Evolutionary conservation across 208 protist genomes (phyloP).

Genomic region (Trypanosoma brucei): DNA sequence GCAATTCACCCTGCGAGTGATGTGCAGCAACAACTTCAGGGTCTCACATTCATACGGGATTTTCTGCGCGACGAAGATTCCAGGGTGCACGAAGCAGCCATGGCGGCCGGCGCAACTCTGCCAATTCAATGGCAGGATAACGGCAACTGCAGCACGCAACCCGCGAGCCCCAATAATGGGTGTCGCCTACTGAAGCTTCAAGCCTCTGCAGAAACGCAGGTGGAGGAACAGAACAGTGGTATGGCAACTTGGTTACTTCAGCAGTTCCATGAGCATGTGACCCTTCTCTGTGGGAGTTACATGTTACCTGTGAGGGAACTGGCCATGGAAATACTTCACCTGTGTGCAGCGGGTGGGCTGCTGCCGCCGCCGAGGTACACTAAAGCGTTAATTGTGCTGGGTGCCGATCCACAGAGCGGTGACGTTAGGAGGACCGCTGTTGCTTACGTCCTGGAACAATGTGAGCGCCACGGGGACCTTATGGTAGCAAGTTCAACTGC

Average conservation of each 20-base stretch:
- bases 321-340: constrained; percentile 60
- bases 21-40: constrained; percentile 44
- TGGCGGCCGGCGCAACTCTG: constrained; percentile 13
- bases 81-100: constrained; percentile 56
- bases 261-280: constrained; percentile 49
- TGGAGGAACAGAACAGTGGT: constrained; percentile 78
- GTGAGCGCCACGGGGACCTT: constrained; percentile 57
- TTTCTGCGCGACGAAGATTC: constrained; percentile 80
- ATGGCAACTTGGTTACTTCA: constrained; percentile 86
- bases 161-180: not conserved
- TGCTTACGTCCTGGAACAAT: constrained; percentile 29
- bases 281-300: constrained; percentile 33
- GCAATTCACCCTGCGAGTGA: constrained; percentile 34
- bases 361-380: constrained; percentile 68
- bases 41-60: constrained; percentile 73
- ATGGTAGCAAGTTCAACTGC: constrained; percentile 35
- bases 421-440: constrained; percentile 41
- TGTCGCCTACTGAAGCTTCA: not conserved
- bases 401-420: constrained; percentile 40
- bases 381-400: constrained; percentile 46
- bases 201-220: not conserved
- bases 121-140: not conserved
- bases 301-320: constrained; percentile 36
- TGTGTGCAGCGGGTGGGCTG: constrained; percentile 51
- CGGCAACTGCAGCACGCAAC: too few species aligned